Percentiles rank a stretch among this genome's conserved stretches.
Conservation (phyloP, 164 flowering plant genomes). For the Sextonia rubra region DNA sequence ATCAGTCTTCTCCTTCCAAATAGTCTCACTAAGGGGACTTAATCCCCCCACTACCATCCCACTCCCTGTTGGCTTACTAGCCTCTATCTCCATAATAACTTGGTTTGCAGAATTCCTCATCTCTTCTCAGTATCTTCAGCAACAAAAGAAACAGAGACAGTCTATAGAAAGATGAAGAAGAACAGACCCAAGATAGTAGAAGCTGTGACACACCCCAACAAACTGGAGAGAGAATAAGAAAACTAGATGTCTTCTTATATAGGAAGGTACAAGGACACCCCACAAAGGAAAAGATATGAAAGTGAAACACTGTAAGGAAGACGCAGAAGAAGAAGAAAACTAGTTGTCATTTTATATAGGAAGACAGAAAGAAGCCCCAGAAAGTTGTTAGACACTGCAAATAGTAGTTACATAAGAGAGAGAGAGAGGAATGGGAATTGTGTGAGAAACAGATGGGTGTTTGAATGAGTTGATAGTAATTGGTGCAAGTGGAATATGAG, state of each 20-base stretch:
- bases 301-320: too few relatives aligned
- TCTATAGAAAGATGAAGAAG: background rate
- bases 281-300: too few relatives aligned
- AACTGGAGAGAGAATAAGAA: too few relatives aligned
- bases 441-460: background rate
- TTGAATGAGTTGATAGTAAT: background rate
- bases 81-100: conserved; percentile 54
- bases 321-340: too few relatives aligned
- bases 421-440: background rate
- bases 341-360: too few relatives aligned
- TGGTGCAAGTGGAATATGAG: background rate
- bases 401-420: background rate
- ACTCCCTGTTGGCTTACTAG: conserved; percentile 29
- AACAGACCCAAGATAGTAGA: background rate
- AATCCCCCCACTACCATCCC: conserved; percentile 43
- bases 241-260: too few relatives aligned
- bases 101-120: conserved; percentile 20
- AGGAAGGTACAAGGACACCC: too few relatives aligned
- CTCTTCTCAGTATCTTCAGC: background rate
- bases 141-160: background rate
- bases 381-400: too few relatives aligned
- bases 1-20: conserved; percentile 63
- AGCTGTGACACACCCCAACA: background rate
- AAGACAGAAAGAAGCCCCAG: too few relatives aligned
- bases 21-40: conserved; percentile 78